Evolutionary conservation across 1,284 basidiomycete genomes (phyloP).

Genomic region (Agroathelia rolfsii): DNA sequence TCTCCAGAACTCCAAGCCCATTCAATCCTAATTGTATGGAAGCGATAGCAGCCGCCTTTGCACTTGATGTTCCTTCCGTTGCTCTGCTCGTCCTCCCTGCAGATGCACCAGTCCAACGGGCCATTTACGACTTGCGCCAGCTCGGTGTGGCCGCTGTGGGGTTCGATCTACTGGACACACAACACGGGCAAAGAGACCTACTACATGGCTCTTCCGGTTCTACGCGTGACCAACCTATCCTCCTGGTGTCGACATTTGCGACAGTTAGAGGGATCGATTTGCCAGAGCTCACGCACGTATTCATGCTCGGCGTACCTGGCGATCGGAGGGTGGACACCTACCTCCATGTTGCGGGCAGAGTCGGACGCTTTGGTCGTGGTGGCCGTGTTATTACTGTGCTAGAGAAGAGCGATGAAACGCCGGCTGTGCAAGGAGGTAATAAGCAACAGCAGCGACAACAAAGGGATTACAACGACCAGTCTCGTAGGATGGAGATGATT

Average conservation of each 20-base stretch:
- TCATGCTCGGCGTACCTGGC: constrained; percentile 53
- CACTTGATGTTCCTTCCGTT: constrained; percentile 56
- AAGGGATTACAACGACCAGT: too few relatives aligned
- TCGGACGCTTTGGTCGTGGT: constrained; percentile 56
- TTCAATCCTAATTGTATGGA: constrained; percentile 50
- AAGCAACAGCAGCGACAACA: too few relatives aligned
- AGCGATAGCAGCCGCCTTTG: constrained; percentile 59
- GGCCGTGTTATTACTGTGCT: constrained; percentile 58
- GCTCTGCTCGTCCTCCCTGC: constrained; percentile 61
- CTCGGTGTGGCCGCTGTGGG: constrained; percentile 60
- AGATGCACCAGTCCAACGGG: constrained; percentile 44
- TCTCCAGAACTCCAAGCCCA: constrained; percentile 34
- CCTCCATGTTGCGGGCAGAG: constrained; percentile 64
- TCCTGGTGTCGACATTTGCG: constrained; percentile 60
- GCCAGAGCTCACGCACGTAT: constrained; percentile 61
- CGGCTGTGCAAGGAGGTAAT: constrained; percentile 19
- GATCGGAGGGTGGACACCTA: constrained; percentile 47
- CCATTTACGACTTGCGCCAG: constrained; percentile 50
- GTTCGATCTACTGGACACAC: constrained; percentile 39
- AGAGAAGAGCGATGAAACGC: constrained; percentile 24
- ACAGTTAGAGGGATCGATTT: constrained; percentile 65
- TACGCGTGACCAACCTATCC: constrained; percentile 38
- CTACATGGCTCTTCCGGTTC: constrained; percentile 23
- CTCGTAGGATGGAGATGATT: constrained; percentile 34
- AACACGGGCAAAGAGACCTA: constrained; percentile 33